Evolutionary conservation across 2,329 filamentous ascomycete species (phyloP), one percentile per base, ranked within the genome.

Genomic region (Sarocladium strictum): DNA sequence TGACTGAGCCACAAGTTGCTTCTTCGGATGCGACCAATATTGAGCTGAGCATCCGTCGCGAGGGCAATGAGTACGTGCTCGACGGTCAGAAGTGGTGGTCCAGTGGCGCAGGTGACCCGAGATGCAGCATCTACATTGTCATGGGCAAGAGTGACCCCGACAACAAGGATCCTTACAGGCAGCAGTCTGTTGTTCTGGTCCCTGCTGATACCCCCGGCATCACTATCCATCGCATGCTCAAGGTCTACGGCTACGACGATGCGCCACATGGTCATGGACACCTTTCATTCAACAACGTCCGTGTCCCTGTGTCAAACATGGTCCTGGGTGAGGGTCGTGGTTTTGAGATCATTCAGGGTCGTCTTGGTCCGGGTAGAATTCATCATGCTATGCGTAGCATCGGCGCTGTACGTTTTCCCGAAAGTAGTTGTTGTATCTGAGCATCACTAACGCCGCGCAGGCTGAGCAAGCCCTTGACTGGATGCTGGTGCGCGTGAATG

Each of bases 11-110:
- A 4, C 86, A 90, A 63, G 81, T 95, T 41, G 91, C 92, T 3
- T 92, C 87, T 19, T 92, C 87, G 50, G 93, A 97, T 75, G 94
- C 94, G 4, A 95, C 85, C 55, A 97, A 99, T 69, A 96, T 96
- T 60, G 80, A 91, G 72, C 77, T 99, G 67, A 81, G 79, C 56
- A 97, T 99, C 68, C 80, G 76, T 61, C 84, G 82, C 56, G 90
- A 97, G 60, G 93, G 92, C 11, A 84, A 94, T 65, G 84, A 94
- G 63, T 97, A 94, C 67, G 84, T 97, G 17, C 79, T 99, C 54
- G 97, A 97, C 67, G 94, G 94, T 55, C 64, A 93, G 83, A 99
- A 99, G 90, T 99, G 94, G 94, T 99, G 94, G 94, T 96, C 90
- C 26, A 96, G 90, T 59, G 94, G 94, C 60, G 91, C 92, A 17